Evolutionary conservation across 352 stramenopile species (phyloP).

Genomic region (Globisporangium solare): DNA sequence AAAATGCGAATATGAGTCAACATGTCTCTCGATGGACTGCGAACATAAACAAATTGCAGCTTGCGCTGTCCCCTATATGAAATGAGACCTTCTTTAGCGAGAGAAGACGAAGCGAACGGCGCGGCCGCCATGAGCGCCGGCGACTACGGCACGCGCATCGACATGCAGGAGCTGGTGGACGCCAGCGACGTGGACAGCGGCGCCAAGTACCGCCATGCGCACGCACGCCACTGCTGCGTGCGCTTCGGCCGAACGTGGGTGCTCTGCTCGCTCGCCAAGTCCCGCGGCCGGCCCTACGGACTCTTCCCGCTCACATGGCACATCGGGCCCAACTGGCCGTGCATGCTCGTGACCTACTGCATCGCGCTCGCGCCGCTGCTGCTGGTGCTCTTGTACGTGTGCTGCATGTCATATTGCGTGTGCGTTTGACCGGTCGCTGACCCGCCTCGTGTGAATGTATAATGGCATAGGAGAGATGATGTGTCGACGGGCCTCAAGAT

Average conservation of each 20-base stretch:
- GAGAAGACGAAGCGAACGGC: slow-evolving; percentile 1
- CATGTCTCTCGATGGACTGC: too few relatives aligned
- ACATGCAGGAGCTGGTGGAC: background rate
- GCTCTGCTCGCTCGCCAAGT: slow-evolving; percentile 39
- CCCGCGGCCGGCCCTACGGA: slow-evolving; percentile 20
- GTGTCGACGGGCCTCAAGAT: slow-evolving; percentile 39
- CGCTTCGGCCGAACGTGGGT: slow-evolving; percentile 57
- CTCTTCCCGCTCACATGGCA: slow-evolving; percentile 63
- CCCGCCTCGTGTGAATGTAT: too few relatives aligned
- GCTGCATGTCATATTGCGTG: too few relatives aligned
- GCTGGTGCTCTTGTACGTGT: slow-evolving; percentile 46
- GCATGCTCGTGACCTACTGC: slow-evolving; percentile 74
- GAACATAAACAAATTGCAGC: too few relatives aligned
- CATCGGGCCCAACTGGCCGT: slow-evolving; percentile 65
- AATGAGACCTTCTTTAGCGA: too few relatives aligned
- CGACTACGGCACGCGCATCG: slow-evolving; percentile 11
- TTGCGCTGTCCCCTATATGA: too few relatives aligned
- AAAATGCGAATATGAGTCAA: too few relatives aligned
- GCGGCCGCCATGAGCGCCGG: background rate
- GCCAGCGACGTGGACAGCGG: background rate
- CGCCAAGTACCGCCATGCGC: slow-evolving; percentile 11
- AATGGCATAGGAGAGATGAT: slow-evolving; percentile 28
- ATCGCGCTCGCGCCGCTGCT: slow-evolving; percentile 50
- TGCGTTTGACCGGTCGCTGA: too few relatives aligned
- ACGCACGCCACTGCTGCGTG: slow-evolving; percentile 27